Percentiles rank a stretch among this genome's conserved stretches.
phyloP scores from a whole-genome alignment of 306 rosid genomes.

The Fagus crenata region DNA sequence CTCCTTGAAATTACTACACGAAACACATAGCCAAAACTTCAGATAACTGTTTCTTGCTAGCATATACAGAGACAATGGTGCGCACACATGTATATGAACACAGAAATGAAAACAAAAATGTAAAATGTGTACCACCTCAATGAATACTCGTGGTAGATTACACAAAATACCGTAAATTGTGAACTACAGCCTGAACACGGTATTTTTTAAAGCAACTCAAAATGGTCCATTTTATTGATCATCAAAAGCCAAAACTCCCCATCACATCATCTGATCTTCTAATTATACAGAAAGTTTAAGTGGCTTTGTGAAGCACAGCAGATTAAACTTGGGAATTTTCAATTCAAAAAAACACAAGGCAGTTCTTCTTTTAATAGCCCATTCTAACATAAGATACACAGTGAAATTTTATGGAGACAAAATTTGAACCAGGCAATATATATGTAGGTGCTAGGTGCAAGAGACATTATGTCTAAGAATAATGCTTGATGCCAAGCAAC shows the following conservation, averaged over 20 bases:
- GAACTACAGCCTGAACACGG: neutral
- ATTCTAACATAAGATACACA: neutral
- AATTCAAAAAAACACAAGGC: neutral
- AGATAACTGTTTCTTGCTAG: neutral
- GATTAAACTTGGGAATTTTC: neutral
- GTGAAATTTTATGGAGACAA: neutral
- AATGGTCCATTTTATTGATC: neutral
- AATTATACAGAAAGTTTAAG: neutral
- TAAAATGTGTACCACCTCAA: neutral
- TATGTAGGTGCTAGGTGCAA: neutral
- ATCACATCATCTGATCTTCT: neutral
- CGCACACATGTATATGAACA: neutral
- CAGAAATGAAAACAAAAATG: neutral
- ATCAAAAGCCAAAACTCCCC: neutral
- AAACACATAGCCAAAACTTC: neutral
- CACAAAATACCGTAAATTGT: neutral
- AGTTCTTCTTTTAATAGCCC: neutral
- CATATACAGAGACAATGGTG: neutral
- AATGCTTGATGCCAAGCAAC: neutral
- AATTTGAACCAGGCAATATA: neutral
- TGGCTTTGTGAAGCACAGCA: neutral
- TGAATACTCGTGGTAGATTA: neutral
- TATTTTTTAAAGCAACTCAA: neutral
- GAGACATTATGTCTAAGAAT: slow-evolving; percentile 3
- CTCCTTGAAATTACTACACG: slow-evolving; percentile 9